Conservation (phyloP, 2,329 filamentous ascomycete species). For the Hypoxylon rubiginosum region DNA sequence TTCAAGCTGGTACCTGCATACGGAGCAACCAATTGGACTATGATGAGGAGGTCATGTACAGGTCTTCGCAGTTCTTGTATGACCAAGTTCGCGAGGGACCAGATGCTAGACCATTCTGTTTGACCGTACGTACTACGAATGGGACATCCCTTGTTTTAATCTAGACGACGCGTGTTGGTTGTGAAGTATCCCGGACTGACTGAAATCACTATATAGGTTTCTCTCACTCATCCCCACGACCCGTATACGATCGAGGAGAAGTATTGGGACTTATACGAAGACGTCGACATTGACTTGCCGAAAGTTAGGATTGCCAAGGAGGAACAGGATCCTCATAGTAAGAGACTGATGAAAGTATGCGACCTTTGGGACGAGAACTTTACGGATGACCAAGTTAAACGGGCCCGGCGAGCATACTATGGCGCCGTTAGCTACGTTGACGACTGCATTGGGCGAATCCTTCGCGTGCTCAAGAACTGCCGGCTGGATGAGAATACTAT, state of each 20-base stretch:
- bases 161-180: not conserved
- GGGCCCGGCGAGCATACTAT: conserved; percentile 89
- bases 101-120: conserved; percentile 80
- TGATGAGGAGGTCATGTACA: conserved; percentile 96
- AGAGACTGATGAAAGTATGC: conserved; percentile 86
- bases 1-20: conserved; percentile 89
- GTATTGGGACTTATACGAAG: conserved; percentile 94
- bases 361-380: conserved; percentile 89
- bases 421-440: conserved; percentile 95
- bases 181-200: conserved; percentile 16
- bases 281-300: conserved; percentile 86
- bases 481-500: conserved; percentile 88
- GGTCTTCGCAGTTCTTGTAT: conserved; percentile 89
- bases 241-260: conserved; percentile 94
- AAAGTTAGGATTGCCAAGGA: conserved; percentile 83
- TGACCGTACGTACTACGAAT: conserved; percentile 71
- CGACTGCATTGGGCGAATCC: conserved; percentile 87
- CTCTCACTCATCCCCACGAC: conserved; percentile 93
- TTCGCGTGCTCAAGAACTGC: conserved; percentile 83
- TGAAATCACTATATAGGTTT: conserved; percentile 65
- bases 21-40: conserved; percentile 96
- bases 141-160: not conserved
- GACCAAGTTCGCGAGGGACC: conserved; percentile 87
- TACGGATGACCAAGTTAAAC: conserved; percentile 86
- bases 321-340: conserved; percentile 87